phyloP scores from a whole-genome alignment of 148 eudicot genomes.

The Rhododendron williamsianum region DNA sequence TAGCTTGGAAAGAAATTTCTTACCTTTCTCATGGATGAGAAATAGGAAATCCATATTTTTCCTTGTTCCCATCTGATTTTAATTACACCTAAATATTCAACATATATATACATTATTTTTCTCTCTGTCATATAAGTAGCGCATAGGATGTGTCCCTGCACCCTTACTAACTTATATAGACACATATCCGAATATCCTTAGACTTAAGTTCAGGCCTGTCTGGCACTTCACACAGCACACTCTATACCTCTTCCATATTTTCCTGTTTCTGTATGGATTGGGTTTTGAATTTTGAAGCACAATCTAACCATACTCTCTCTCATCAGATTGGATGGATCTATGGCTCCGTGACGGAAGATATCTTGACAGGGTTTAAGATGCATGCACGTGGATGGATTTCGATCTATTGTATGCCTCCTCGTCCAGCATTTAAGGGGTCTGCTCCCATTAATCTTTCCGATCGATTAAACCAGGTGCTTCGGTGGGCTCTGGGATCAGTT shows the following conservation, averaged over 20 bases:
- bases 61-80: background rate
- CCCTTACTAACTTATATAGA: background rate
- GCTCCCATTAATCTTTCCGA: slow-evolving; percentile 81
- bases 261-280: background rate
- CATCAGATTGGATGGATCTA: slow-evolving; percentile 82
- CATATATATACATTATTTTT: background rate
- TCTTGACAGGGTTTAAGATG: slow-evolving; percentile 80
- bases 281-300: background rate
- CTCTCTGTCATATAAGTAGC: background rate
- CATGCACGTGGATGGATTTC: slow-evolving; percentile 79
- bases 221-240: background rate
- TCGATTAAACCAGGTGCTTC: slow-evolving; percentile 72
- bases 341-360: slow-evolving; percentile 81
- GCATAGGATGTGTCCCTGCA: background rate
- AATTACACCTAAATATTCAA: background rate
- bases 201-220: background rate
- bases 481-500: slow-evolving; percentile 77
- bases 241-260: background rate
- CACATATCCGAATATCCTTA: background rate
- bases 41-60: background rate
- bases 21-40: background rate
- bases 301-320: background rate
- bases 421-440: slow-evolving; percentile 76
- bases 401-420: slow-evolving; percentile 66
- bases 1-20: background rate